Percentiles rank a stretch among this genome's conserved stretches.
Evolutionary conservation across 345 rosid species (phyloP).

Genomic region (Carallia pectinifolia): DNA sequence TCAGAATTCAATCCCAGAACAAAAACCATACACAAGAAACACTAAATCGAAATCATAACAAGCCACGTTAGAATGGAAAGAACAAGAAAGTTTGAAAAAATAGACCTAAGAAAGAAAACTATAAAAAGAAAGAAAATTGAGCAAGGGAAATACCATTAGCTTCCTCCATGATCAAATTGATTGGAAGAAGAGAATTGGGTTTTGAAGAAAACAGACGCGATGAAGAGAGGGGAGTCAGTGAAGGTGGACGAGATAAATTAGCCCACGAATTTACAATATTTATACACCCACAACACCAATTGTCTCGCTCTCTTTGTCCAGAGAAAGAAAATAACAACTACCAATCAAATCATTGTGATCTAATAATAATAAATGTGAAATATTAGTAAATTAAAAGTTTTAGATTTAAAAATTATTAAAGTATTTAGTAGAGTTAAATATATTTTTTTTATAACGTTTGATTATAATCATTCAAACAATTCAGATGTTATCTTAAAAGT

Average conservation of each 20-base stretch:
- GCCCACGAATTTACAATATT: slow-evolving; percentile 11
- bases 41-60: background rate
- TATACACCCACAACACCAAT: background rate
- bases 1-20: background rate
- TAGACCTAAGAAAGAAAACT: background rate
- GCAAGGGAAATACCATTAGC: background rate
- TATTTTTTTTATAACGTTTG: too few species aligned
- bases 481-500: too few species aligned
- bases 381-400: too few species aligned
- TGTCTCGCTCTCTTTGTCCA: background rate
- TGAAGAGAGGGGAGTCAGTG: background rate
- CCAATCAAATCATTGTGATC: too few species aligned
- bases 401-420: too few species aligned
- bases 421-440: too few species aligned
- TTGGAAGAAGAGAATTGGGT: background rate
- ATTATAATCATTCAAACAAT: too few species aligned
- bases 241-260: background rate
- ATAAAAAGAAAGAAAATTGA: background rate
- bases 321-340: too few species aligned
- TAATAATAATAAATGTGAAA: too few species aligned
- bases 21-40: background rate
- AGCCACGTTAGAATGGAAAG: background rate
- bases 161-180: slow-evolving; percentile 16
- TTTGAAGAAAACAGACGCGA: background rate
- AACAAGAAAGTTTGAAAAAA: background rate